phyloP scores from a whole-genome alignment of 352 stramenopile species.

The Phytophthora pinifolia region DNA sequence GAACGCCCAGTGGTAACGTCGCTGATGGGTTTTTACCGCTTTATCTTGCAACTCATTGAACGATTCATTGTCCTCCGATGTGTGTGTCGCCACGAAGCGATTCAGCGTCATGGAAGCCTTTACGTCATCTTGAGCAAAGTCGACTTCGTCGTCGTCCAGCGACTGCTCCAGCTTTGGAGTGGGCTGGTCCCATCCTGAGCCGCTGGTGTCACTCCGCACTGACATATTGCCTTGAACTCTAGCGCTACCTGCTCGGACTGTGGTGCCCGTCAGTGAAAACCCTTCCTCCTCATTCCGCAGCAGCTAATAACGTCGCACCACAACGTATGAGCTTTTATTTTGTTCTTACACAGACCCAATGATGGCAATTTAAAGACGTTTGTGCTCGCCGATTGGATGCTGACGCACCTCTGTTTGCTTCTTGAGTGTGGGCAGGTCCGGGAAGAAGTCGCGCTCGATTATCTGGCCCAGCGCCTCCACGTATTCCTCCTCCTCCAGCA shows the following conservation, averaged over 20 bases:
- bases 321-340: neutral
- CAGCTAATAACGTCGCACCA: constrained; percentile 17
- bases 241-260: constrained; percentile 15
- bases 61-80: constrained; percentile 82
- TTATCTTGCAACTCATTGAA: constrained; percentile 81
- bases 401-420: constrained; percentile 45
- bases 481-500: constrained; percentile 84
- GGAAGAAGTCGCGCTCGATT: constrained; percentile 90
- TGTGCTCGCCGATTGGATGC: neutral
- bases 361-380: neutral
- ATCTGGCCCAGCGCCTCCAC: constrained; percentile 72
- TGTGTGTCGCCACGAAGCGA: constrained; percentile 78
- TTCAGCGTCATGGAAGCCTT: constrained; percentile 59
- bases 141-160: constrained; percentile 4
- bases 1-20: constrained; percentile 80
- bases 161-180: constrained; percentile 31
- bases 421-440: constrained; percentile 62
- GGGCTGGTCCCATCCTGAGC: constrained; percentile 61
- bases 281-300: constrained; percentile 24
- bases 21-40: constrained; percentile 59
- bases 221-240: constrained; percentile 15
- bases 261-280: constrained; percentile 27
- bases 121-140: constrained; percentile 1
- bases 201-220: constrained; percentile 20
- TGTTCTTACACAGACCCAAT: neutral